Conservation (phyloP, 2,329 filamentous ascomycete genomes). For the Beauveria bassiana region DNA sequence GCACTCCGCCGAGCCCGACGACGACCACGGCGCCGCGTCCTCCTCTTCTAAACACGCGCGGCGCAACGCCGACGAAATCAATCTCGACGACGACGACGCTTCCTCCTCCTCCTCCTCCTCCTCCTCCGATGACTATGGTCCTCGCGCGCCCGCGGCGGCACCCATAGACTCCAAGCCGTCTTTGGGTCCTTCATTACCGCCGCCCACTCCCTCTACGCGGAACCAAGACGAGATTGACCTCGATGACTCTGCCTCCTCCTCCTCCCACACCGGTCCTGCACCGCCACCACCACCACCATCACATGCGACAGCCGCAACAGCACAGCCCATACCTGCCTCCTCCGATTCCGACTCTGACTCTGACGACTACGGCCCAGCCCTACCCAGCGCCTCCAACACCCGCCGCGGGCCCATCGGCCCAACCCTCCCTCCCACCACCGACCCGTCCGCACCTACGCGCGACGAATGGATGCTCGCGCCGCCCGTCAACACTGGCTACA, state of each 20-base stretch:
- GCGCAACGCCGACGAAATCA: slow-evolving; percentile 42
- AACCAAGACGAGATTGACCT: slow-evolving; percentile 37
- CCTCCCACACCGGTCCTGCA: slow-evolving; percentile 30
- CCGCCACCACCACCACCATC: slow-evolving; percentile 24
- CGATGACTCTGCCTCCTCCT: slow-evolving; percentile 26
- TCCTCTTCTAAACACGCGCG: slow-evolving; percentile 37
- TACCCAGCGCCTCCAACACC: slow-evolving; percentile 34
- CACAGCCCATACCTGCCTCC: slow-evolving; percentile 17
- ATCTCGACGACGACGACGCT: slow-evolving; percentile 26
- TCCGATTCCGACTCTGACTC: slow-evolving; percentile 22
- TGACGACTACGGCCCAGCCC: slow-evolving; percentile 49
- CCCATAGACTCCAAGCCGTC: slow-evolving; percentile 15
- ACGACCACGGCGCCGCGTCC: not conserved
- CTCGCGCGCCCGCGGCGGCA: slow-evolving; percentile 19
- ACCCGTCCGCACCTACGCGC: slow-evolving; percentile 45
- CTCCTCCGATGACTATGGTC: slow-evolving; percentile 31
- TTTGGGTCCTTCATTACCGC: slow-evolving; percentile 18
- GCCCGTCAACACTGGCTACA: slow-evolving; percentile 47
- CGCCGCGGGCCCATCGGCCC: slow-evolving; percentile 41
- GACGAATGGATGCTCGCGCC: slow-evolving; percentile 82
- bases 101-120: slow-evolving; percentile 14
- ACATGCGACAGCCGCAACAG: slow-evolving; percentile 17
- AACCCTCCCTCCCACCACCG: slow-evolving; percentile 21
- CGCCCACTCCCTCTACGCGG: not conserved
- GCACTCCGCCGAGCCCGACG: slow-evolving; percentile 39